A percentile compares a stretch with the other conserved stretches of the same genome.
Conservation (phyloP, 78 protist species). For the Paratrimastix pyriformis region DNA sequence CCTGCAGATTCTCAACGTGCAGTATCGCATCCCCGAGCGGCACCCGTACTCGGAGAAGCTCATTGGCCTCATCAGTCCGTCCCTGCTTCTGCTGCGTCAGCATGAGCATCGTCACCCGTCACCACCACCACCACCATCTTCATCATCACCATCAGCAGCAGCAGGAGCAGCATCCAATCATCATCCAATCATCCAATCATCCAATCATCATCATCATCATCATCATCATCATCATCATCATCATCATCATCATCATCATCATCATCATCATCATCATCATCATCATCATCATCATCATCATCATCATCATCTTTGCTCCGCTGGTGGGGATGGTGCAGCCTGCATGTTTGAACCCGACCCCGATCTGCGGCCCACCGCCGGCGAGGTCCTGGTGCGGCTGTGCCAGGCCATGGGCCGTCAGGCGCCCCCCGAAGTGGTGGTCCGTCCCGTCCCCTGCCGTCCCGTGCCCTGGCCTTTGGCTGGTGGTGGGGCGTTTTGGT, state of each 20-base stretch:
- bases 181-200: background rate
- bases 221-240: background rate
- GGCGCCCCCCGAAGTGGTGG: too few species aligned
- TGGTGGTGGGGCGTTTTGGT: too few species aligned
- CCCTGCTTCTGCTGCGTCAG: background rate
- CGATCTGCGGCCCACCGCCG: too few species aligned
- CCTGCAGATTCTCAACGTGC: conserved; percentile 29
- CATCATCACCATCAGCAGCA: background rate
- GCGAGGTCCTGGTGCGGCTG: too few species aligned
- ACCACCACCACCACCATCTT: background rate
- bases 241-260: background rate
- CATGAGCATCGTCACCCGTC: background rate
- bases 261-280: background rate
- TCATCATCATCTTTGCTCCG: conserved; percentile 7
- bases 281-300: conserved; percentile 3
- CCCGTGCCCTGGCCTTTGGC: too few species aligned
- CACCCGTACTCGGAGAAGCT: background rate
- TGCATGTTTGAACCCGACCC: too few species aligned
- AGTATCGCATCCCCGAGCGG: background rate
- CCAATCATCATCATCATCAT: background rate
- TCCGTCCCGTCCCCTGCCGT: too few species aligned
- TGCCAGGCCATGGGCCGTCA: too few species aligned
- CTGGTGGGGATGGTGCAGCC: too few species aligned
- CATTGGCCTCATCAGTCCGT: background rate
- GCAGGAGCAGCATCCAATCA: background rate